Evolutionary conservation across 2,329 filamentous ascomycete genomes (phyloP).

Genomic region (Akanthomyces uredinophilus): DNA sequence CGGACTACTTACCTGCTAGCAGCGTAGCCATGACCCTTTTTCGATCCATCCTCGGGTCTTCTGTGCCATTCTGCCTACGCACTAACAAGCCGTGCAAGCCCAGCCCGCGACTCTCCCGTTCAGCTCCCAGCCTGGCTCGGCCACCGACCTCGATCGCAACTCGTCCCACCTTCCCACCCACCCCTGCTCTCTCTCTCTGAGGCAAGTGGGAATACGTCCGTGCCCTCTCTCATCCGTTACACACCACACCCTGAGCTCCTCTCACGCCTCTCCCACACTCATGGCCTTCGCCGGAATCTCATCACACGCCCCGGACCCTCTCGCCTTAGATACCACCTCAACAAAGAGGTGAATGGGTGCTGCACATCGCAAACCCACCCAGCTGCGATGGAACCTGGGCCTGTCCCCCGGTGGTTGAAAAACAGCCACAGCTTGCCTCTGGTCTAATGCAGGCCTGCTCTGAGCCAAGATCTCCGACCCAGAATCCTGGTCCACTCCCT

Average conservation of each 20-base stretch:
- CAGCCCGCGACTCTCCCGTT: background rate
- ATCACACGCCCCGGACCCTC: constrained; percentile 5
- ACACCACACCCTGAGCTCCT: background rate
- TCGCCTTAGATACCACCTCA: constrained; percentile 13
- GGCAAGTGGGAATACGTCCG: background rate
- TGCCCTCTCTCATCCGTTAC: constrained; percentile 2
- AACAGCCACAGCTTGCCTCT: constrained; percentile 6
- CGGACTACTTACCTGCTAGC: background rate
- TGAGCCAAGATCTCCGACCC: constrained; percentile 17
- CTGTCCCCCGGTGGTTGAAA: constrained; percentile 5
- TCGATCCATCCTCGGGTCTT: background rate
- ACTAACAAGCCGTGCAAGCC: background rate
- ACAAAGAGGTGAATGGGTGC: constrained; percentile 2
- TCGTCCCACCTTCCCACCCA: constrained; percentile 10
- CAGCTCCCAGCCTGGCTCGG: constrained; percentile 2
- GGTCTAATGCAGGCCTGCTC: constrained; percentile 15
- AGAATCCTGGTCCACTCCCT: constrained; percentile 15
- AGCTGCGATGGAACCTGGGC: constrained; percentile 13
- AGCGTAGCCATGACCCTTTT: background rate
- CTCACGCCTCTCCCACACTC: background rate
- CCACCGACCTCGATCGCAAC: constrained; percentile 10
- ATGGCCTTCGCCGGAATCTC: too few relatives aligned
- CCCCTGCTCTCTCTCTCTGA: background rate
- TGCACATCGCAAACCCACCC: constrained; percentile 7
- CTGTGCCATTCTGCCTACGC: background rate